phyloP scores from a whole-genome alignment of 2,329 filamentous ascomycete species.

The Clonostachys rhizophaga region DNA sequence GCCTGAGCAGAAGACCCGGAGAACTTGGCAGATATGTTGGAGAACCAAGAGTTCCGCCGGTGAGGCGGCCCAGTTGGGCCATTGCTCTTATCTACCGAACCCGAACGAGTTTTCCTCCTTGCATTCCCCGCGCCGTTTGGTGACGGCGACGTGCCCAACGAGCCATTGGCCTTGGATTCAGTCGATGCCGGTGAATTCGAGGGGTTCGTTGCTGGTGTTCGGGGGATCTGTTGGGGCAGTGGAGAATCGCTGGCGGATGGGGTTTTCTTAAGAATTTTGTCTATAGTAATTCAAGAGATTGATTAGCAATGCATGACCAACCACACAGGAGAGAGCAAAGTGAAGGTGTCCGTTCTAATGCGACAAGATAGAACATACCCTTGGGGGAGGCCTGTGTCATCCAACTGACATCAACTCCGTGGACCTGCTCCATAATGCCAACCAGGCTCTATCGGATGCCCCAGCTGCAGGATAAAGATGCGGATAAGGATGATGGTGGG shows the following conservation, averaged over 20 bases:
- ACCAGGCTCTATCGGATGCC: background rate
- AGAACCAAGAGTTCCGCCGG: conserved; percentile 83
- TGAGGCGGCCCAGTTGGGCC: conserved; percentile 23
- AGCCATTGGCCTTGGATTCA: conserved; percentile 2
- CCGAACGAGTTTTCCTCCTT: conserved; percentile 20
- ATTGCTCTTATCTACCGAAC: conserved; percentile 23
- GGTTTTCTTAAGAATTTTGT: conserved; percentile 21
- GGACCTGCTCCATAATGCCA: conserved; percentile 70
- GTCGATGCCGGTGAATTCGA: conserved; percentile 18
- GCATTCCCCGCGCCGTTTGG: conserved; percentile 1
- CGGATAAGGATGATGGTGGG: background rate
- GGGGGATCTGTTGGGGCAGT: conserved; percentile 11
- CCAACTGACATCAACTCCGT: conserved; percentile 86
- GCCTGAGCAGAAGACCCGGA: conserved; percentile 17
- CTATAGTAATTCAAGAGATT: conserved; percentile 4
- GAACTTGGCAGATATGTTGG: conserved; percentile 89
- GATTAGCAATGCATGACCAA: background rate
- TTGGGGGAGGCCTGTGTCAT: conserved; percentile 76
- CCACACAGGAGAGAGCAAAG: background rate
- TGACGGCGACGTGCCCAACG: conserved; percentile 10
- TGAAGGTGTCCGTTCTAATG: conserved; percentile 1
- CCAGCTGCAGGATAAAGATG: background rate
- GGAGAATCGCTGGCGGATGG: conserved; percentile 17
- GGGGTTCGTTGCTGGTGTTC: conserved; percentile 1
- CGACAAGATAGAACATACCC: conserved; percentile 50